phyloP scores from a whole-genome alignment of 768 basidiomycete genomes.

The Macrolepiota dolichaula region DNA sequence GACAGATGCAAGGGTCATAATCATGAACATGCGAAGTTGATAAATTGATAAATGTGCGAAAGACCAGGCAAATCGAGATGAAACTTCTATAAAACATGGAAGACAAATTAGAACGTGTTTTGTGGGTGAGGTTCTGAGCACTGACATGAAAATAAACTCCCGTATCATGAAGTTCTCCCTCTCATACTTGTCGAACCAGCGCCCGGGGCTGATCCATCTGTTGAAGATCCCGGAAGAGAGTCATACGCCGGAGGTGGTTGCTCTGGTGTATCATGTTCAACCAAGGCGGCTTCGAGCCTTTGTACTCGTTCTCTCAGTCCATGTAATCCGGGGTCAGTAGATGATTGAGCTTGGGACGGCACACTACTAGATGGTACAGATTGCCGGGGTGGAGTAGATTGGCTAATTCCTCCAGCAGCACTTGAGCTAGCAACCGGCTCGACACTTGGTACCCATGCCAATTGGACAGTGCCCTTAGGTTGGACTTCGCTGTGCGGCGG shows the following conservation, averaged over 20 bases:
- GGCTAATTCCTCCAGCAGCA: neutral
- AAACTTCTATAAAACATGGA: too few species aligned
- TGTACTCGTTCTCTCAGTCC: neutral
- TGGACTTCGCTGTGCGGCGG: neutral
- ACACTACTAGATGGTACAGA: neutral
- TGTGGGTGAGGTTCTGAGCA: neutral
- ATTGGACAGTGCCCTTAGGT: neutral
- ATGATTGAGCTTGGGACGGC: neutral
- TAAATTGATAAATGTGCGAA: too few species aligned
- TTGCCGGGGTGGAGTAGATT: neutral
- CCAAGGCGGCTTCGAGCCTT: slow-evolving; percentile 1
- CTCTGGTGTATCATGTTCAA: neutral
- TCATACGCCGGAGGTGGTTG: neutral
- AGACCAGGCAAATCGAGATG: too few species aligned
- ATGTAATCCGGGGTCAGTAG: neutral
- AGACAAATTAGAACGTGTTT: neutral
- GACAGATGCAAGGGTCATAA: too few species aligned
- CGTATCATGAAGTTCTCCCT: neutral
- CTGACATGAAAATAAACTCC: neutral
- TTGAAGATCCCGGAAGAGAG: neutral
- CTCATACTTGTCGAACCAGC: neutral
- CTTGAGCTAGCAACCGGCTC: neutral
- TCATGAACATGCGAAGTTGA: too few species aligned
- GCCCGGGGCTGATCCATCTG: neutral
- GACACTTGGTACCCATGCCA: neutral